A percentile compares a stretch with the other conserved stretches of the same genome.
phyloP scores from a whole-genome alignment of 805 yeast species.

The Ogataea parapolymorpha region DNA sequence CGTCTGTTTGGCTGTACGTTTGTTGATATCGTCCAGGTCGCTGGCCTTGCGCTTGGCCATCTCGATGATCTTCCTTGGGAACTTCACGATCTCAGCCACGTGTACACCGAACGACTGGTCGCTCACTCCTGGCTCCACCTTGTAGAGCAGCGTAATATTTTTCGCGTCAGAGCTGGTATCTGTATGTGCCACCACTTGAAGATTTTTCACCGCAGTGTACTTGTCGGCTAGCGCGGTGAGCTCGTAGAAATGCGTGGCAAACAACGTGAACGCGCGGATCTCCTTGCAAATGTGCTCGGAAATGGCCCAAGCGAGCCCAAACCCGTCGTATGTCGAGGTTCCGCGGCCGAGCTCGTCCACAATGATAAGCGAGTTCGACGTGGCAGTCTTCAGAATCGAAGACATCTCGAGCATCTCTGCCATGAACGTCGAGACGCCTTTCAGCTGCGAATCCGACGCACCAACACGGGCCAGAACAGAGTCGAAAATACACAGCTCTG shows the following conservation, averaged over 20 bases:
- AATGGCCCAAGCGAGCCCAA: slow-evolving; percentile 97
- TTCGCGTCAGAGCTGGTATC: slow-evolving; percentile 44
- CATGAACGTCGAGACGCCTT: slow-evolving; percentile 95
- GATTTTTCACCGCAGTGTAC: slow-evolving; percentile 63
- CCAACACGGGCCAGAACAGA: slow-evolving; percentile 96
- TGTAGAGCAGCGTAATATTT: slow-evolving; percentile 84
- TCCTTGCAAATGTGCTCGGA: slow-evolving; percentile 76
- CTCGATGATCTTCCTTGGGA: slow-evolving; percentile 81
- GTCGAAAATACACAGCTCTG: slow-evolving; percentile 83
- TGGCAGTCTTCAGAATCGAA: slow-evolving; percentile 76
- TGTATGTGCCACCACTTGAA: slow-evolving; percentile 92
- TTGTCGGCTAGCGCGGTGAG: slow-evolving; percentile 73
- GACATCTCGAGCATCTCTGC: slow-evolving; percentile 96
- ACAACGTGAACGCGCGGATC: slow-evolving; percentile 74
- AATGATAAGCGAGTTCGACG: slow-evolving; percentile 73
- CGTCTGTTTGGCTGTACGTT: slow-evolving; percentile 41
- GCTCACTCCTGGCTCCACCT: slow-evolving; percentile 94
- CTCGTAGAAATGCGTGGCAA: slow-evolving; percentile 98
- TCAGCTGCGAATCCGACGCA: slow-evolving; percentile 95
- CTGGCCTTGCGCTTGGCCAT: slow-evolving; percentile 96
- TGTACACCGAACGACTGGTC: slow-evolving; percentile 97
- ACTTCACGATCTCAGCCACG: slow-evolving; percentile 93
- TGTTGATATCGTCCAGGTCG: slow-evolving; percentile 64
- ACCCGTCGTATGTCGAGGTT: slow-evolving; percentile 92
- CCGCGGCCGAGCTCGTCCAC: slow-evolving; percentile 97